Evolutionary conservation across 2,329 filamentous ascomycete genomes (phyloP).

Genomic region (Fusarium agapanthi): DNA sequence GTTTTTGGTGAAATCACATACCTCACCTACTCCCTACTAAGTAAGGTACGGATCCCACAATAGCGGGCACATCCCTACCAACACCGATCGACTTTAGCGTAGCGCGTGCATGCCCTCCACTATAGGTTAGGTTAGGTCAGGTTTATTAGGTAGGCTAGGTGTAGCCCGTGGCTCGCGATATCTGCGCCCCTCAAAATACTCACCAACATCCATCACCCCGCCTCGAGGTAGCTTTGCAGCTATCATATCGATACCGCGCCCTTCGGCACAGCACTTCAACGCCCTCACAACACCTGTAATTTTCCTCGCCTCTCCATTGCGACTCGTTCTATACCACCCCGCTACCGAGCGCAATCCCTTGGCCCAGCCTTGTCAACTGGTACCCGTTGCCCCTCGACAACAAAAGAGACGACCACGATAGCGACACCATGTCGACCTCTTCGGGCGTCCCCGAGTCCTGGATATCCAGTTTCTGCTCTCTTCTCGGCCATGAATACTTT

Average conservation of each 20-base stretch:
- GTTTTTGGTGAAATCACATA: conserved; percentile 20
- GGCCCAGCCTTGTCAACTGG: conserved; percentile 15
- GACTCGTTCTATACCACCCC: neutral
- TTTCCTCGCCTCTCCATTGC: neutral
- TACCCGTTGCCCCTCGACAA: conserved; percentile 14
- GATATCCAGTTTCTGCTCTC: conserved; percentile 96
- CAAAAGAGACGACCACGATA: conserved; percentile 5
- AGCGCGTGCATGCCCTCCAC: conserved; percentile 9
- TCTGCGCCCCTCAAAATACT: conserved; percentile 36
- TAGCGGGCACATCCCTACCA: neutral
- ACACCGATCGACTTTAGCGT: conserved; percentile 21
- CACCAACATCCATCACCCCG: conserved; percentile 39
- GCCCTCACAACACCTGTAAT: neutral
- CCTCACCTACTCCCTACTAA: too few species aligned
- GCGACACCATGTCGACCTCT: conserved; percentile 64
- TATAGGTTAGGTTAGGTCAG: neutral
- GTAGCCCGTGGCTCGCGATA: conserved; percentile 26
- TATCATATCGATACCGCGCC: conserved; percentile 39
- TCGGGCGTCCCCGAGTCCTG: conserved; percentile 82
- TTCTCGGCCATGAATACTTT: conserved; percentile 98
- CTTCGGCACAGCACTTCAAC: conserved; percentile 15
- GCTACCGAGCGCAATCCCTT: conserved; percentile 21
- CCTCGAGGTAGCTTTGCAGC: conserved; percentile 33
- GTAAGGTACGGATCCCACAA: neutral
- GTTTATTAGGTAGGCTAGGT: neutral